These are phyloP conservation scores for Scheffersomyces quercinus DNA, from an alignment of 1,139 yeast species.

Conservation along the genomic window DNA sequence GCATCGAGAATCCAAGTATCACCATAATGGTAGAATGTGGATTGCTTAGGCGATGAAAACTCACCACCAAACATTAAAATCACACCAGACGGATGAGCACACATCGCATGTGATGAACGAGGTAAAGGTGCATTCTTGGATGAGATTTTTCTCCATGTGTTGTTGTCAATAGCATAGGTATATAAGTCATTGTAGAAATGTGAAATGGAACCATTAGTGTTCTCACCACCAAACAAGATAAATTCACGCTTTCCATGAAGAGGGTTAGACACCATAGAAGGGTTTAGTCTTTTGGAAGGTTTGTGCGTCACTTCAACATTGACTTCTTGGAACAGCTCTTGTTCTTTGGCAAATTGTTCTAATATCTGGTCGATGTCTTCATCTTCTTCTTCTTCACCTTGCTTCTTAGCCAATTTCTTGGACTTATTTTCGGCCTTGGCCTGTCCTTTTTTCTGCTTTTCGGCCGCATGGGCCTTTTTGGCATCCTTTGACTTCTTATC, in stretches of 20 bases:
- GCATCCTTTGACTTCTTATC: slow-evolving; percentile 85
- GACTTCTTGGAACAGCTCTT: slow-evolving; percentile 74
- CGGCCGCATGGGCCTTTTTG: slow-evolving; percentile 86
- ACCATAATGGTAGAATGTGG: slow-evolving; percentile 93
- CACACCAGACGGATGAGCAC: slow-evolving; percentile 88
- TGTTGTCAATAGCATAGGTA: slow-evolving; percentile 73
- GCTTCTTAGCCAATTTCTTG: slow-evolving; percentile 74
- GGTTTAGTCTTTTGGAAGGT: slow-evolving; percentile 72
- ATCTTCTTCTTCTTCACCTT: slow-evolving; percentile 79
- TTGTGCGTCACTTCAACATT: slow-evolving; percentile 54
- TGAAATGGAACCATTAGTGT: slow-evolving; percentile 53
- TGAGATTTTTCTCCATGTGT: slow-evolving; percentile 75
- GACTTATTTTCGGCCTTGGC: slow-evolving; percentile 72
- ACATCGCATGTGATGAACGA: slow-evolving; percentile 91
- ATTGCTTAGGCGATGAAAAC: slow-evolving; percentile 93
- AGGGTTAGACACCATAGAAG: slow-evolving; percentile 77
- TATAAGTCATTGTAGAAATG: slow-evolving; percentile 80
- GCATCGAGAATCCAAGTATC: slow-evolving; percentile 94
- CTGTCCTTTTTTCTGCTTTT: slow-evolving; percentile 74
- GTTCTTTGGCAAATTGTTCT: slow-evolving; percentile 76
- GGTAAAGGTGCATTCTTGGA: slow-evolving; percentile 92
- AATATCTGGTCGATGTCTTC: slow-evolving; percentile 84
- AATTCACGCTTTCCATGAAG: slow-evolving; percentile 75
- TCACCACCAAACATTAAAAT: slow-evolving; percentile 93
- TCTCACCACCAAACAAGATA: slow-evolving; percentile 88